Evolutionary conservation across 331 rosid genomes (phyloP), one percentile per base, ranked within the genome.

Genomic region (Erythrophleum ivorense): DNA sequence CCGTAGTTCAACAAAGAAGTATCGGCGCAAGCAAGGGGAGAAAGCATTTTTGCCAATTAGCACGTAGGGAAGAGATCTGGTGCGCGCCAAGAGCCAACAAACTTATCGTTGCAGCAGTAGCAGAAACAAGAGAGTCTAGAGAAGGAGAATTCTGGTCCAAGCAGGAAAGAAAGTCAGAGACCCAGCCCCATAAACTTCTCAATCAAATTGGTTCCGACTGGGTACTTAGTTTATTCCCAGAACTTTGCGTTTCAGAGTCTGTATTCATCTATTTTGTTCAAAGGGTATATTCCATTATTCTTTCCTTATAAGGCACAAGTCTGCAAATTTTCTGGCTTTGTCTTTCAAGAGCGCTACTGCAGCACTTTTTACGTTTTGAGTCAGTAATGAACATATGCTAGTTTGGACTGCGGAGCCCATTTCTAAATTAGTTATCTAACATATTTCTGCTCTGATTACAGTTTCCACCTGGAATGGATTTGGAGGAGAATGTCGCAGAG

Each of bases 391-490:
- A 24, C 10, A 38, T 18, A 4, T 57, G 36, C 73, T 29, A 80
- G 7, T 19, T 45, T 46, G 15, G 52, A 48, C 11, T 31, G 46
- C 48, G 53, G 67, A 50, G 29, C 29, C 21, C 52, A 40, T 71
- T n/a, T 69, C n/a, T 45, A 31, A 33, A 33, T 12, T 31, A 33
- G 38, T 80, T 78, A 57, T 81, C 59, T 33, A 73, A 71, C 60
- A 6, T 59, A n/a, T 45, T 40, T 66, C 3, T 71, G 62, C 62
- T 82, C 29, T 63, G 19, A 78, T 78, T 75, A 14, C 9, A 75
- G 78, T 63, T 77, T 71, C 71, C 48, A 24, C 43, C 48, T 9
- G 85, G 64, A 78, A 94, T 96, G 99, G 93, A 88, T 34, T 85
- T 89, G 90, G 89, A 88, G 84, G 92, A 87, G 80, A 89, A 67